Percentiles rank a stretch among this genome's conserved stretches.
These are phyloP conservation scores for Sequoiadendron giganteum DNA, from an alignment of 75 land plant species.

Conservation along the genomic window DNA sequence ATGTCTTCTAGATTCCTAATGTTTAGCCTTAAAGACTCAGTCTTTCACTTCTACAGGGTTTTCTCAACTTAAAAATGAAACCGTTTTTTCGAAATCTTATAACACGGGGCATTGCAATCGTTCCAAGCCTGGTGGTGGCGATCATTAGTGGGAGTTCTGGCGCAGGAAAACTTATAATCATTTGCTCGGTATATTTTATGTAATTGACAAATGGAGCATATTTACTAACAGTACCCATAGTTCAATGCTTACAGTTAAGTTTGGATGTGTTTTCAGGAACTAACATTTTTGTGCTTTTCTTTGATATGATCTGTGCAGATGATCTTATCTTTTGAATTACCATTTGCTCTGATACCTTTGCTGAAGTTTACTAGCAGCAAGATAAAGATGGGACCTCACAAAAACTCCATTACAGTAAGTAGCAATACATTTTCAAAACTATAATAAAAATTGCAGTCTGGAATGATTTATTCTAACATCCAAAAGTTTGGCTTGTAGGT, in stretches of 20 bases:
- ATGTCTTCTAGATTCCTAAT: no score
- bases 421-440: not conserved
- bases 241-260: not conserved
- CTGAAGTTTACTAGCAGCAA: constrained; percentile 72
- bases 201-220: not conserved
- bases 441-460: not conserved
- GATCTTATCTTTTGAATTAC: constrained; percentile 82
- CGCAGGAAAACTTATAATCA: constrained; percentile 66
- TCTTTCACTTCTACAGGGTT: constrained; percentile 39
- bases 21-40: no score
- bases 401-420: constrained; percentile 40
- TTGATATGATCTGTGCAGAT: constrained; percentile 35
- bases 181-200: constrained; percentile 46
- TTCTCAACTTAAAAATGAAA: constrained; percentile 61
- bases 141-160: constrained; percentile 61
- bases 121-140: constrained; percentile 67
- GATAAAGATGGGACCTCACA: constrained; percentile 67
- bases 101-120: constrained; percentile 70
- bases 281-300: not conserved
- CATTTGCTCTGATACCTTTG: constrained; percentile 80
- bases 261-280: not conserved
- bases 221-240: not conserved
- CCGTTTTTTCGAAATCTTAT: constrained; percentile 56
- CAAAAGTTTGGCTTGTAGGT: constrained; percentile 37
- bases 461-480: not conserved